These are phyloP conservation scores for Kwoniella shivajii DNA, from an alignment of 1,284 basidiomycete genomes.

Conservation along the genomic window DNA sequence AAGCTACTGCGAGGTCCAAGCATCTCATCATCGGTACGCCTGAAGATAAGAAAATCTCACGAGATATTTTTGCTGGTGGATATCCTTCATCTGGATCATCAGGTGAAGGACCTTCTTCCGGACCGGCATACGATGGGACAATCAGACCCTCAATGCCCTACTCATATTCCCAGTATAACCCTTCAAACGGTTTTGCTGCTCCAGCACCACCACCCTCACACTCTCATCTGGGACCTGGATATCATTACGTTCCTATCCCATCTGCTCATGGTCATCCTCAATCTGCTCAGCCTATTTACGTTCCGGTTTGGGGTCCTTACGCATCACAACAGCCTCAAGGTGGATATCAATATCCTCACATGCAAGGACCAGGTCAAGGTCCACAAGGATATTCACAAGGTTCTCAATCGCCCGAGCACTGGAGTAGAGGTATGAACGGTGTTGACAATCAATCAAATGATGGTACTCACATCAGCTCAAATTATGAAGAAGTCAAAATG, in stretches of 20 bases:
- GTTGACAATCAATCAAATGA: slow-evolving; percentile 14
- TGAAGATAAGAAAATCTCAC: slow-evolving; percentile 10
- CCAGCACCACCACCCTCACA: slow-evolving; percentile 9
- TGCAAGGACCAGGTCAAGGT: neutral
- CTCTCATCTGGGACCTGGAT: slow-evolving; percentile 30
- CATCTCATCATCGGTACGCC: slow-evolving; percentile 40
- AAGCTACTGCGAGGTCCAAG: slow-evolving; percentile 36
- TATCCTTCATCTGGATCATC: slow-evolving; percentile 18
- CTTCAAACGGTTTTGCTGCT: neutral
- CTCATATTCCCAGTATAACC: neutral
- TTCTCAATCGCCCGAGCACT: slow-evolving; percentile 12
- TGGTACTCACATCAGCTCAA: slow-evolving; percentile 11
- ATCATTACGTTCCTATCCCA: slow-evolving; percentile 36
- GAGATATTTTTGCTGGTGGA: slow-evolving; percentile 7
- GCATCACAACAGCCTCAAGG: slow-evolving; percentile 12
- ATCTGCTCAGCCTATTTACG: slow-evolving; percentile 23
- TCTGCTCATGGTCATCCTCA: slow-evolving; percentile 22
- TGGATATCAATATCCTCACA: neutral
- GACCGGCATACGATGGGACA: slow-evolving; percentile 38
- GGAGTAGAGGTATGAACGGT: slow-evolving; percentile 1
- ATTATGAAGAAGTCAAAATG: slow-evolving; percentile 18
- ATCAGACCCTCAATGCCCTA: slow-evolving; percentile 15
- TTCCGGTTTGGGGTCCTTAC: slow-evolving; percentile 31
- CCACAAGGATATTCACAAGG: slow-evolving; percentile 1
- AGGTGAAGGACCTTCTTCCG: slow-evolving; percentile 33